Evolutionary conservation across 176 grass and related monocot species (phyloP), one percentile per base, ranked within the genome.

Genomic region (Saccharum spontaneum): DNA sequence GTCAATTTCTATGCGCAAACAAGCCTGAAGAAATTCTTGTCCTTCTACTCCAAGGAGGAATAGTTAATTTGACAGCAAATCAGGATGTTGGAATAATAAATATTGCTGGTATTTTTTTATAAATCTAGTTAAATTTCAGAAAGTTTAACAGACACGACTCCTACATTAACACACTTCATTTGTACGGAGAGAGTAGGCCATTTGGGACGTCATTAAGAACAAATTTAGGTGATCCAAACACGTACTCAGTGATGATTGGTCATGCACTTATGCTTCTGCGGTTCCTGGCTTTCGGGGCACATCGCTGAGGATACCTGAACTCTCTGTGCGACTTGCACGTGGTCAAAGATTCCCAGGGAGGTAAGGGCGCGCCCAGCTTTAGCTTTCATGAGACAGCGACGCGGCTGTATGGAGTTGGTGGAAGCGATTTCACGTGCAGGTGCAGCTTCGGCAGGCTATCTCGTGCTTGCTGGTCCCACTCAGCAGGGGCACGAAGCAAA

Each of bases 281-380:
- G 7, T 45, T 82, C 28, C 66, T 70, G 49, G 17, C 49, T 60
- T 80, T 80, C 44, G 81, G 70, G 74, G 78, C 46, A n/a, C 23
- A 0, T 67, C 38, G 59, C 69, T 81, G 85, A 70, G 73, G 72
- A 75, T 66, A 66, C 55, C 69, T 75, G 43, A 60, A 23, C 54
- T 3, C 79, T 20, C 50, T 59, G 36, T 78, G 88, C 84, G 2
- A 61, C n/a, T 44, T 83, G 84, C 84, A 83, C 57, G 28, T 79
- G 73, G 88, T 90, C 88, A 90, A 86, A 90, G 84, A 83, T 90
- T 86, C 84, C 28, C 44, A 39, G 18, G 17, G 54, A 33, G 64
- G 44, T n/a, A 1, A 36, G 46, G 13, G 46, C 46, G 14, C 4
- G 46, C 4, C 46, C 46, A 49, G 46, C 46, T 46, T 46, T 46